Base-by-base conservation (phyloP, 495 filamentous ascomycete genomes). In the Trichoderma gamsii region DNA sequence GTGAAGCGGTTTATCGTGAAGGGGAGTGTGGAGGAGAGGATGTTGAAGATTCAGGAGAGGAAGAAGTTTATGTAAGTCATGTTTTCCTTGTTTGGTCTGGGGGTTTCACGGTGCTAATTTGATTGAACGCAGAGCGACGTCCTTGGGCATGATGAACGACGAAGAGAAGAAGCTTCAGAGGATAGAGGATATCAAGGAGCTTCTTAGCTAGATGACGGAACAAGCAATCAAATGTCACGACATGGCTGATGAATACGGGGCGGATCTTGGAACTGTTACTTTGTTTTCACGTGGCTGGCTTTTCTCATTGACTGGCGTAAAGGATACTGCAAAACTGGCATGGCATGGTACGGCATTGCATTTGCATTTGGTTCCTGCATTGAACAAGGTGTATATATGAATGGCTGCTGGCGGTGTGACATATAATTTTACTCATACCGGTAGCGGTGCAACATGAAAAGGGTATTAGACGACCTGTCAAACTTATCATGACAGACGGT, bases 151-250 rank as follows among this genome's bases (percentile, higher is more conserved):
- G 87, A 92, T 97, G 85, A 89, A 81, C 44, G 92, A 97, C 70
- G 93, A 97, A 69, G 93, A 97, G 77, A 97, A 93, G 83, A 91
- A 87, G 78, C 80, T 91, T 72, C 91, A 95, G 74, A 82, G 90
- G 67, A 91, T 98, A 71, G 94, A 97, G 76, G 95, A 99, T 82
- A 91, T 99, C 69, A 94, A 87, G 76, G 89, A 97, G 78, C 79
- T 99, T 70, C 86, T 99, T 66, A 92, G 90, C 74, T 96, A 75
- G 78, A 32, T 71, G 65, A 41, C 25, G 27, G 16, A 61, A 13
- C 2, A 9, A 38, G 35, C 35, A 38, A 9, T 18, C 6, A 18
- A 46, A 11, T 46, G 13, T 4, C 49, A 52, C 18, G 56, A 61
- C 27, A 32, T 25, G 56, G 27, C 11, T 32, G 1, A 16, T 61